Evolutionary conservation across 2,329 filamentous ascomycete genomes (phyloP).

Genomic region (Calonectria crousiana): DNA sequence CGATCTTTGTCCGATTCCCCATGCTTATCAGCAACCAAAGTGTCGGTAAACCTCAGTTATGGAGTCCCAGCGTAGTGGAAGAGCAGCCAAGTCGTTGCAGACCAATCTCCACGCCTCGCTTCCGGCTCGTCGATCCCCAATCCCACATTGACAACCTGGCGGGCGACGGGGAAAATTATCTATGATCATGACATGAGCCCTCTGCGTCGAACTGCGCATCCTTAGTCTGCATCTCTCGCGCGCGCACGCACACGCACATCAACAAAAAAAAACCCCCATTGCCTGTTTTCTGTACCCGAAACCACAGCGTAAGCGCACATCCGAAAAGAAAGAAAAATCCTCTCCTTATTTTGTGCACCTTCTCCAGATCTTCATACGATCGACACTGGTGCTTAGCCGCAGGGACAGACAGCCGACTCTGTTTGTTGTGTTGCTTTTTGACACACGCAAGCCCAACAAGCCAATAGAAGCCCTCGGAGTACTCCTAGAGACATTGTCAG

Average conservation of each 20-base stretch:
- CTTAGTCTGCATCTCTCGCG: background rate
- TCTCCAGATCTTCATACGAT: background rate
- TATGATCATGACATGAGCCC: background rate
- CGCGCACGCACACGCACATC: background rate
- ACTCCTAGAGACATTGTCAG: background rate
- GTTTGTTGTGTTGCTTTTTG: background rate
- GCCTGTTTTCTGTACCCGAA: background rate
- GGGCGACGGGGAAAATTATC: background rate
- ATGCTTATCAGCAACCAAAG: background rate
- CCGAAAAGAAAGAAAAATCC: background rate
- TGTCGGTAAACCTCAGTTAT: background rate
- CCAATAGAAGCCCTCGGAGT: background rate
- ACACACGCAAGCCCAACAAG: background rate
- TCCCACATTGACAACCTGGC: no score
- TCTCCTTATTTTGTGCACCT: background rate
- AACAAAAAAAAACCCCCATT: background rate
- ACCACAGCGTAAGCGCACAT: background rate
- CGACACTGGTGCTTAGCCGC: background rate
- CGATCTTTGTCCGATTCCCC: background rate
- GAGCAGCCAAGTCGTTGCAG: background rate
- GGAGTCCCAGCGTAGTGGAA: background rate
- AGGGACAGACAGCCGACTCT: background rate
- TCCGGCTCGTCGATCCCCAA: background rate
- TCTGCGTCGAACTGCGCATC: background rate
- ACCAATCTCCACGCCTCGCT: background rate